Evolutionary conservation across 225 moss, liverwort and hornwort species (phyloP).

Genomic region (Lunularia cruciata): DNA sequence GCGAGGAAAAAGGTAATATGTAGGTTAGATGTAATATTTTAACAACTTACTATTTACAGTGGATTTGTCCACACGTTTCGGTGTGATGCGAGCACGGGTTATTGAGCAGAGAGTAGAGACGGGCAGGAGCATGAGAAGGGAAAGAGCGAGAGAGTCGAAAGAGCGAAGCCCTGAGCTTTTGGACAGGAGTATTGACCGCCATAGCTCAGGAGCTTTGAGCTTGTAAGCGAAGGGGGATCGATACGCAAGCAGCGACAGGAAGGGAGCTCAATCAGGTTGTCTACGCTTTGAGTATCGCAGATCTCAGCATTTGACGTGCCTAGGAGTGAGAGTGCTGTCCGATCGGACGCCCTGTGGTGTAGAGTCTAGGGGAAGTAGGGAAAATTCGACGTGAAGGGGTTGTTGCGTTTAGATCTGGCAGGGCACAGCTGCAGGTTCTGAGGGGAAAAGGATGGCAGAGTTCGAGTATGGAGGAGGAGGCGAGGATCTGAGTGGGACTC

Average conservation of each 20-base stretch:
- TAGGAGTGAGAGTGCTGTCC: neutral
- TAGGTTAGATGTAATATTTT: no score
- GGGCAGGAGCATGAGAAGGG: neutral
- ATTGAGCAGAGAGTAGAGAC: neutral
- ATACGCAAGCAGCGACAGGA: neutral
- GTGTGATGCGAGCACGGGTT: neutral
- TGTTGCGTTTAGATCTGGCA: constrained; percentile 18
- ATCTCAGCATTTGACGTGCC: neutral
- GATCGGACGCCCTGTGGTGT: constrained; percentile 1
- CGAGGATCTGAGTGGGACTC: constrained; percentile 51
- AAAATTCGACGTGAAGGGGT: neutral
- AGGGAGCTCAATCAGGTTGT: constrained; percentile 11
- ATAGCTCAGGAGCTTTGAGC: constrained; percentile 26
- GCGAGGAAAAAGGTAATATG: no score
- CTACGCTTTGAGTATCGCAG: neutral
- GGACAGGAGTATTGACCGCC: constrained; percentile 21
- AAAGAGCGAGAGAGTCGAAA: neutral
- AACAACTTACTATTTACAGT: neutral
- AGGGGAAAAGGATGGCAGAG: constrained; percentile 56
- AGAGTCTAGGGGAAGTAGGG: constrained; percentile 3
- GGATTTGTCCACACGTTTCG: constrained; percentile 5
- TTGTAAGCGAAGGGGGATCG: neutral
- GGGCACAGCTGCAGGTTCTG: constrained; percentile 9
- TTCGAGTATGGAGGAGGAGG: constrained; percentile 74
- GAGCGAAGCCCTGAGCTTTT: constrained; percentile 16